phyloP scores from a whole-genome alignment of 805 yeast species.

The Saccharomyces eubayanus region DNA sequence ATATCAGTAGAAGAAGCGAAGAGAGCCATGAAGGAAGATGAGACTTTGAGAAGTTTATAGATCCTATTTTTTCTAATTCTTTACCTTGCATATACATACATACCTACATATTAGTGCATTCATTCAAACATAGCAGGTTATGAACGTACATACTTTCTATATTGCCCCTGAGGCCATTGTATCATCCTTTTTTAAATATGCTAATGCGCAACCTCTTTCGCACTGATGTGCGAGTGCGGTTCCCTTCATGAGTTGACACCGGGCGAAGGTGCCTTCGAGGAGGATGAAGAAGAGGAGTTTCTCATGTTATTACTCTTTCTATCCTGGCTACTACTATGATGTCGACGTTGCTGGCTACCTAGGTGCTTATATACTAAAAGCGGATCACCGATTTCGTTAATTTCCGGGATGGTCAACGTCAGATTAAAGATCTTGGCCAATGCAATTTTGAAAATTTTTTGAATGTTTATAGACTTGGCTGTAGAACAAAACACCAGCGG shows the following conservation, averaged over 20 bases:
- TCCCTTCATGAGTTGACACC: not conserved
- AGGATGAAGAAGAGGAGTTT: conserved; percentile 1
- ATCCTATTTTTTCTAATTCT: conserved; percentile 1
- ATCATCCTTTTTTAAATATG: not conserved
- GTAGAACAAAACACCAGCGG: conserved; percentile 82
- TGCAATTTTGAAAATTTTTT: conserved; percentile 84
- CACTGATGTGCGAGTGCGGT: not conserved
- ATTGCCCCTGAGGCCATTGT: not conserved
- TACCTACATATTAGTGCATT: not conserved
- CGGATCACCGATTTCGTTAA: conserved; percentile 82
- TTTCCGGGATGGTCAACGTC: conserved; percentile 72
- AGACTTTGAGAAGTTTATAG: conserved; percentile 31
- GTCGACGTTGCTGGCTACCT: not conserved
- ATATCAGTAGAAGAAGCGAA: conserved; percentile 64
- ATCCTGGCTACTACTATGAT: not conserved
- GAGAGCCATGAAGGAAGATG: conserved; percentile 52
- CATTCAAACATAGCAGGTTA: not conserved
- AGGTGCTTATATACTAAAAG: conserved; percentile 51
- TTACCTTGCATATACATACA: not conserved
- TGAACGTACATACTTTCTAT: not conserved
- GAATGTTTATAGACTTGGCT: conserved; percentile 82
- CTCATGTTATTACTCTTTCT: not conserved
- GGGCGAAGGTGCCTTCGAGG: not conserved
- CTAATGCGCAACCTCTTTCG: not conserved
- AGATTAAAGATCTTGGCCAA: conserved; percentile 85